Evolutionary conservation across 352 stramenopile genomes (phyloP).

Genomic region (Phytophthora ohioensis): DNA sequence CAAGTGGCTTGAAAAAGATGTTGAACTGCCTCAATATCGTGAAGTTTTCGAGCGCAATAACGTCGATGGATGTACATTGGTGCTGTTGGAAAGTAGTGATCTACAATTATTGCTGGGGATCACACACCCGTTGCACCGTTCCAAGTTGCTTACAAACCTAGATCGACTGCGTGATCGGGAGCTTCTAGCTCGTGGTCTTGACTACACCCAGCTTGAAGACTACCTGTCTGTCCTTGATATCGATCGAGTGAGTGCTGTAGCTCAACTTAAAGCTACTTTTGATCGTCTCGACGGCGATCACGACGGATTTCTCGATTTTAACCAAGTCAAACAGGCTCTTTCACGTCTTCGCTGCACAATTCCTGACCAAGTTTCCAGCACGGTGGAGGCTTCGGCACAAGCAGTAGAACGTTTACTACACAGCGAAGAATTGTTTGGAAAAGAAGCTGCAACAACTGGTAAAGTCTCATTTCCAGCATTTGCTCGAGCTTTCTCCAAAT

Average conservation of each 20-base stretch:
- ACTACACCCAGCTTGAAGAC: constrained; percentile 78
- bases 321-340: constrained; percentile 55
- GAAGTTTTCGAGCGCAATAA: constrained; percentile 58
- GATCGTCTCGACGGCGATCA: constrained; percentile 69
- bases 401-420: constrained; percentile 49
- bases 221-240: constrained; percentile 77
- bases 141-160: constrained; percentile 58
- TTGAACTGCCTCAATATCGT: constrained; percentile 63
- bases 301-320: constrained; percentile 68
- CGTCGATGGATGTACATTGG: constrained; percentile 74
- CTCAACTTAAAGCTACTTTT: constrained; percentile 74
- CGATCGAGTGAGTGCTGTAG: constrained; percentile 71
- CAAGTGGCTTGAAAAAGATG: constrained; percentile 55
- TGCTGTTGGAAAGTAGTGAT: constrained; percentile 64
- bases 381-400: constrained; percentile 34
- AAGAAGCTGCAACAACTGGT: constrained; percentile 25
- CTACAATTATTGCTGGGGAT: constrained; percentile 74
- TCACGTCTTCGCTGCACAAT: constrained; percentile 42
- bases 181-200: constrained; percentile 61
- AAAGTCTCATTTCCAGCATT: constrained; percentile 66
- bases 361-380: neutral
- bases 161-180: constrained; percentile 74
- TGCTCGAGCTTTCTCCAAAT: constrained; percentile 59
- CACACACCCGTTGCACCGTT: constrained; percentile 64
- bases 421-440: constrained; percentile 39